Evolutionary conservation across 306 rosid species (phyloP).

Genomic region (Citrullus amarus): DNA sequence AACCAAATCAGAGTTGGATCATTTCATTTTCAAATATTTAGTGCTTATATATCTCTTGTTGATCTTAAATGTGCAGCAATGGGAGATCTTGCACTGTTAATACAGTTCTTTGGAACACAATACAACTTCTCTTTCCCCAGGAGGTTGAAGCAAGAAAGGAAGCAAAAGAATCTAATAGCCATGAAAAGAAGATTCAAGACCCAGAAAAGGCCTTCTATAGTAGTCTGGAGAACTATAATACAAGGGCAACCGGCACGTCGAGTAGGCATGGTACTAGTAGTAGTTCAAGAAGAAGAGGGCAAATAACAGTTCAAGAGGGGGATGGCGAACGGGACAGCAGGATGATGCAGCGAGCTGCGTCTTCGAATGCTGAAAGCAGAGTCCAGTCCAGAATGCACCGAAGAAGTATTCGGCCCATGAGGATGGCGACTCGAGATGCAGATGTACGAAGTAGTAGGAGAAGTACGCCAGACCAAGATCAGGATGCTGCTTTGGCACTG

Average conservation of each 20-base stretch:
- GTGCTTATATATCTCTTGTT: background rate
- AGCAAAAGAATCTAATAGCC: conserved; percentile 23
- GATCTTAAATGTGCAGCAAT: conserved; percentile 39
- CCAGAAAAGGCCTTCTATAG: conserved; percentile 33
- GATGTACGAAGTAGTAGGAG: conserved; percentile 27
- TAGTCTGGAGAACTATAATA: conserved; percentile 25
- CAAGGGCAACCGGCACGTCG: conserved; percentile 8
- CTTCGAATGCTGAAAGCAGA: conserved; percentile 8
- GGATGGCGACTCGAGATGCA: conserved; percentile 13
- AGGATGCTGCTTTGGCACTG: conserved; percentile 76
- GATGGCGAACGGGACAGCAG: conserved; percentile 23
- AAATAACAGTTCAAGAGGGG: conserved; percentile 7
- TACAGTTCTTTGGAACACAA: conserved; percentile 97
- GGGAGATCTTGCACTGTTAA: conserved; percentile 82
- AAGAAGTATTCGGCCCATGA: conserved; percentile 1
- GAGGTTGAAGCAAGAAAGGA: conserved; percentile 77
- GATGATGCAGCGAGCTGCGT: conserved; percentile 18
- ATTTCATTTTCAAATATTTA: background rate
- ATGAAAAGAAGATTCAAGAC: conserved; percentile 15
- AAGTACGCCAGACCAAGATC: conserved; percentile 44
- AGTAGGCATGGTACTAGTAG: conserved; percentile 15
- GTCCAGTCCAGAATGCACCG: conserved; percentile 6
- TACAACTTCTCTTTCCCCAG: conserved; percentile 80
- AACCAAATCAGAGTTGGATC: background rate
- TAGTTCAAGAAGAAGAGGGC: conserved; percentile 30